Base-by-base conservation (phyloP, 2,329 filamentous ascomycete genomes). In the Claviceps sp. region DNA sequence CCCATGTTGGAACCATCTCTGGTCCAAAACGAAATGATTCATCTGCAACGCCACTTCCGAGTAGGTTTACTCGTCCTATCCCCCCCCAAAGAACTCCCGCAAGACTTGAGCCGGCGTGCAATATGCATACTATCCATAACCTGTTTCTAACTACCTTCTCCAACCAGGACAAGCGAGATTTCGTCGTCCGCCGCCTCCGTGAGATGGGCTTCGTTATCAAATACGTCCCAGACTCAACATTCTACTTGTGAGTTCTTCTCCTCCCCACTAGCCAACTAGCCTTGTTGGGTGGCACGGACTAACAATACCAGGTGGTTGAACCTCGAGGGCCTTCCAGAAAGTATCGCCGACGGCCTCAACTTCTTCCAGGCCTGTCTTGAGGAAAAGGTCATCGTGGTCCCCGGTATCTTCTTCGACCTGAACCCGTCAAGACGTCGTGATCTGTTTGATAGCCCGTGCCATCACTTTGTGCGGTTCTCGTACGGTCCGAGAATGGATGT, bases 391-490 rank as follows among this genome's bases (percentile, higher is more conserved):
- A 96, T 96, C 63, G 89, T 96, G 17, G 91, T 97, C 4, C 91
- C 91, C 0, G 91, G 91, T 54, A 97, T 97, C 68, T 97, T 97
- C 78, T 97, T 97, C 66, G 91, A 97, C 63, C 71, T 97, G 57
- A 97, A 97, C 72, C 91, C 91, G 4, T 85, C 86, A 38, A 85
- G 88, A 66, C 79, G 91, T 57, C 78, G 91, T 65, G 91, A 97
- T 67, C 69, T 97, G 59, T 97, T 97, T 59, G 91, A 97, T 70
- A 88, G 82, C 59, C 91, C 91, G 54, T 96, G 91, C 70, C 91
- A 97, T 70, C 85, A 93, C 70, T 94, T 91, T 65, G 86, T 94
- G 29, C 79, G 88, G 50, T 78, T 94, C 60, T 88, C 84, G 52
- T 95, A 93, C 63, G 88, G 88, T 0, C 88, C 88, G 3, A 83